Base-by-base conservation (phyloP, 768 basidiomycete species). In the Mrakia gelida region DNA sequence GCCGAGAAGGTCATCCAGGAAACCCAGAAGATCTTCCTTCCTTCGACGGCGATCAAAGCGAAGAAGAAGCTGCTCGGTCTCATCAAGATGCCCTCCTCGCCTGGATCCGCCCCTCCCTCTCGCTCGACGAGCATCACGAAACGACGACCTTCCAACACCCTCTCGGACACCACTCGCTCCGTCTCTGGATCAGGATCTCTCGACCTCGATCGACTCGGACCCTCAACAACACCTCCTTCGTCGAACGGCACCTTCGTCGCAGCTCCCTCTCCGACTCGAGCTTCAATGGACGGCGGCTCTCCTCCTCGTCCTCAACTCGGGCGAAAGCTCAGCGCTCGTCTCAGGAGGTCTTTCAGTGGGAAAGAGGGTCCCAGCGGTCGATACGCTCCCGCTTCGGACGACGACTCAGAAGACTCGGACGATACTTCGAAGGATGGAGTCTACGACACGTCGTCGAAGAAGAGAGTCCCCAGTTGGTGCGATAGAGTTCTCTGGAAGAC, bases 1-100 rank as follows among this genome's bases (percentile, higher is more conserved):
- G 73, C 77, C 5, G 77, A 73, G 43, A 73, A 73, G 38, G n/a
- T 79, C n/a, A 28, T 76, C 6, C n/a, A 52, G 2, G 77, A 74
- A 32, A 61, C 73, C 18, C 41, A 75, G 41, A 79, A 79, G 75
- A 75, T 79, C 7, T 79, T 79, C 61, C 74, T 79, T 21, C 78
- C 78, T 10, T 71, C 67, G 43, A 75, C 78, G 3, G 78, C 73
- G 2, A 68, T 79, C 59, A 79, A 79, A 34, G 78, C 62, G 41
- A 79, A 79, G 71, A 52, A 61, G 26, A 75, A 76, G 45, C 54
- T 79, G 32, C 54, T 79, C 45, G 71, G 71, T 8, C n/a, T 79
- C 21, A 75, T 79, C 71, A 79, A 79, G 75, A 34, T 68, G 54
- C 67, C 78, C 68, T 71, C 78, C 0, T 70, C 73, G 26, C 75